Evolutionary conservation across 2,329 filamentous ascomycete genomes (phyloP).

Genomic region (Cercospora citrullina): DNA sequence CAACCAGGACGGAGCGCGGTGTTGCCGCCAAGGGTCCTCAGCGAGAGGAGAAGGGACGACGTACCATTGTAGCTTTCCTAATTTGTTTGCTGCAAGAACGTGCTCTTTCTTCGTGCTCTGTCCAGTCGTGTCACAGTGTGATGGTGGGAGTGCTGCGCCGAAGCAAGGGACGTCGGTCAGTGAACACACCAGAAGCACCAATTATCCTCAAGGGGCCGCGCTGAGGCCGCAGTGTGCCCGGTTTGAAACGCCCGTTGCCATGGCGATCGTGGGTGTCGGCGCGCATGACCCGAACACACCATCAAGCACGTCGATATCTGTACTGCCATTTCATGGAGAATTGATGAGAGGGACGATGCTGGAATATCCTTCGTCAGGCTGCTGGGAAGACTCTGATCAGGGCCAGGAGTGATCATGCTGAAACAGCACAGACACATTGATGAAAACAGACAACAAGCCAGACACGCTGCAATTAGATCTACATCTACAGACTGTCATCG

Average conservation of each 20-base stretch:
- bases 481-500: background rate
- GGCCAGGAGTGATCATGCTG: too few relatives aligned
- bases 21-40: background rate
- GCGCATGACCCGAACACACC: background rate
- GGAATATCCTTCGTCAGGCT: background rate
- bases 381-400: too few relatives aligned
- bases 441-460: background rate
- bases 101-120: background rate
- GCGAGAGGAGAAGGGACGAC: background rate
- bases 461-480: background rate
- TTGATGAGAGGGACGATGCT: background rate
- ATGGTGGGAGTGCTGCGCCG: background rate
- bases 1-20: constrained; percentile 1
- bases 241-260: constrained; percentile 1
- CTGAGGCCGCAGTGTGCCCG: constrained; percentile 13
- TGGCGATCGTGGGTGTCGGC: background rate
- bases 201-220: constrained; percentile 4
- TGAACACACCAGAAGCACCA: background rate
- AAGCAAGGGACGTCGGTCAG: constrained; percentile 9
- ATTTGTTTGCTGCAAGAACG: background rate
- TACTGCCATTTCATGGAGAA: background rate
- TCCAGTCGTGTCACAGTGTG: background rate
- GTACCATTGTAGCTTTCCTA: constrained; percentile 11
- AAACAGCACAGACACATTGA: background rate
- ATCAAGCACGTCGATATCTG: background rate